These are phyloP conservation scores for Fusarium mangiferae DNA, from an alignment of 2,329 filamentous ascomycete species.

Conservation along the genomic window DNA sequence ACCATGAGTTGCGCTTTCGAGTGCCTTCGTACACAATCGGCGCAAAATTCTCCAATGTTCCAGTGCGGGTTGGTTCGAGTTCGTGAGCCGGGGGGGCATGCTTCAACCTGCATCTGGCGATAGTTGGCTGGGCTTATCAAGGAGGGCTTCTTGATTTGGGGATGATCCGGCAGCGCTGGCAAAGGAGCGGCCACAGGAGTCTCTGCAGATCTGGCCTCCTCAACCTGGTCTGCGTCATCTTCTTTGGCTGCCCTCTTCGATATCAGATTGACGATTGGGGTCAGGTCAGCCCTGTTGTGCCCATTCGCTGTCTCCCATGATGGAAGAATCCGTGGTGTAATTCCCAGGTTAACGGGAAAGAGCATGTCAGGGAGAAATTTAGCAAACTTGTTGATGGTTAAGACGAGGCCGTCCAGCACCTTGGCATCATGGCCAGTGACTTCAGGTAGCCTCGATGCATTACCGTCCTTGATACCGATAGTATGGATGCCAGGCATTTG, in stretches of 20 bases:
- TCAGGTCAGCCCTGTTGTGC: slow-evolving; percentile 38
- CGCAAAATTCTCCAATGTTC: slow-evolving; percentile 73
- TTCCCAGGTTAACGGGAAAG: slow-evolving; percentile 80
- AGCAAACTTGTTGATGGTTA: slow-evolving; percentile 78
- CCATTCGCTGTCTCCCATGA: slow-evolving; percentile 69
- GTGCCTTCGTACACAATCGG: slow-evolving; percentile 70
- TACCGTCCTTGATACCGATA: slow-evolving; percentile 72
- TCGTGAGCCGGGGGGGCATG: slow-evolving; percentile 72
- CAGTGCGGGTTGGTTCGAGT: slow-evolving; percentile 69
- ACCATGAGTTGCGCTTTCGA: slow-evolving; percentile 73
- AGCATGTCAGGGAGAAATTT: slow-evolving; percentile 84
- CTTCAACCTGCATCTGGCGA: slow-evolving; percentile 56
- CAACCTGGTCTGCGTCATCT: not conserved
- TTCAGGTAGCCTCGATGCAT: slow-evolving; percentile 57
- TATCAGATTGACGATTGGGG: slow-evolving; percentile 45
- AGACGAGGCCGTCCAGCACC: slow-evolving; percentile 59
- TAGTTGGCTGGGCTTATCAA: slow-evolving; percentile 47
- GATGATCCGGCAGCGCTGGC: slow-evolving; percentile 5
- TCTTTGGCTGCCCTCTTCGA: slow-evolving; percentile 40
- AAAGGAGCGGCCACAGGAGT: not conserved
- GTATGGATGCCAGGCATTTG: slow-evolving; percentile 57
- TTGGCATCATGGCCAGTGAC: slow-evolving; percentile 46
- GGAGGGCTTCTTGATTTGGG: not conserved
- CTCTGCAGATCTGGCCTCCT: not conserved
- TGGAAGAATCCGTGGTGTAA: slow-evolving; percentile 50